Percentiles rank a stretch among this genome's conserved stretches.
phyloP scores from a whole-genome alignment of 192 early-diverging fungal genomes.

The Allomyces macrogynus region DNA sequence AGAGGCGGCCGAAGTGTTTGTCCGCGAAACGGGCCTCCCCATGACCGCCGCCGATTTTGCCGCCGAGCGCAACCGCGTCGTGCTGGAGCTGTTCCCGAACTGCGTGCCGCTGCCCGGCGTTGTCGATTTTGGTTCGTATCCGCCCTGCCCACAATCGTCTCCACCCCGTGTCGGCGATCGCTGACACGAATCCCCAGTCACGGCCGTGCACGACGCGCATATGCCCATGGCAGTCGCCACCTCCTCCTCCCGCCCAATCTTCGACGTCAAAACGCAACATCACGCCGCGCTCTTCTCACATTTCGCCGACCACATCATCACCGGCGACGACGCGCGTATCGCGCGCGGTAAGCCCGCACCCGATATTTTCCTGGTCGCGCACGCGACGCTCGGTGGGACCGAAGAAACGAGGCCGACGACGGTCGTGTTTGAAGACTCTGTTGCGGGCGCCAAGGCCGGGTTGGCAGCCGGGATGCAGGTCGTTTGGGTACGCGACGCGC shows the following conservation, averaged over 20 bases:
- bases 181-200: conserved; percentile 8
- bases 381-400: conserved; percentile 8
- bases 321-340: conserved; percentile 22
- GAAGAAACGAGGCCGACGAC: background rate
- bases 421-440: conserved; percentile 32
- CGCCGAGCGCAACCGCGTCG: background rate
- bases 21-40: background rate
- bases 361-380: conserved; percentile 24
- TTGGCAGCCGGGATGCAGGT: conserved; percentile 22
- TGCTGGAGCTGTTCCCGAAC: background rate
- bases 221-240: conserved; percentile 25
- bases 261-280: conserved; percentile 17
- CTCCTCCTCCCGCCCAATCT: conserved; percentile 17
- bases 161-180: conserved; percentile 13
- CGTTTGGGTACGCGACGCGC: conserved; percentile 19
- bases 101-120: background rate
- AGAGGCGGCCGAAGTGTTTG: background rate
- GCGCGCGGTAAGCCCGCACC: conserved; percentile 26
- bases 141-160: background rate
- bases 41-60: background rate
- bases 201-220: conserved; percentile 14
- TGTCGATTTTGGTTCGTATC: background rate
- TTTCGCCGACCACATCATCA: conserved; percentile 20
- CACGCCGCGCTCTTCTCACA: conserved; percentile 24
- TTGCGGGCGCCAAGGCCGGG: conserved; percentile 19